Conservation (phyloP, 2,329 filamentous ascomycete species). For the Aspergillus aculeatinus region DNA sequence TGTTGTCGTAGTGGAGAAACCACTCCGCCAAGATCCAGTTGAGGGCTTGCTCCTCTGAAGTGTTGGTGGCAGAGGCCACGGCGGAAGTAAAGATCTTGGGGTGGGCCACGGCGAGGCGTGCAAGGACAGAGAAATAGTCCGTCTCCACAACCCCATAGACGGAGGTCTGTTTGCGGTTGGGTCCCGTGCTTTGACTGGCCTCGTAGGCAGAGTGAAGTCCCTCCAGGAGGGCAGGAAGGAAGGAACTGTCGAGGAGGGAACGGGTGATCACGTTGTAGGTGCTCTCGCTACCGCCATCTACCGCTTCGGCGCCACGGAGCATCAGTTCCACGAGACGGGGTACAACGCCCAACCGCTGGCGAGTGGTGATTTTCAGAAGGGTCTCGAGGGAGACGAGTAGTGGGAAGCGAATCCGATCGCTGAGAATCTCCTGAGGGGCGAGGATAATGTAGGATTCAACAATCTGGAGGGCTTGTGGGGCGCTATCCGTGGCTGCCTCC, state of each 20-base stretch:
- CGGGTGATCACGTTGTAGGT: conserved; percentile 64
- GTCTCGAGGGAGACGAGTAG: conserved; percentile 41
- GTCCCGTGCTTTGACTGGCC: conserved; percentile 78
- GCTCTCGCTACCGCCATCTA: conserved; percentile 56
- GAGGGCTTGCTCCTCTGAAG: conserved; percentile 35
- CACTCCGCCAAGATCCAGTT: conserved; percentile 50
- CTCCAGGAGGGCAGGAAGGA: conserved; percentile 63
- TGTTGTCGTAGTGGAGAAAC: conserved; percentile 51
- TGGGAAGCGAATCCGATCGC: conserved; percentile 39
- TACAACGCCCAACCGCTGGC: conserved; percentile 41
- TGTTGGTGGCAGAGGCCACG: conserved; percentile 39
- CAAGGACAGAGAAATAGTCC: conserved; percentile 81
- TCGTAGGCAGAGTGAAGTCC: conserved; percentile 67
- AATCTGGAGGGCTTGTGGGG: conserved; percentile 62
- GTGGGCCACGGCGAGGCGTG: conserved; percentile 72
- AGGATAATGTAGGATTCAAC: conserved; percentile 70
- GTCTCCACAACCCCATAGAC: conserved; percentile 75
- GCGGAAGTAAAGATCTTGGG: conserved; percentile 65
- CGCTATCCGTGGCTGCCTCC: conserved; percentile 64
- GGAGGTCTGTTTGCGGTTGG: conserved; percentile 66
- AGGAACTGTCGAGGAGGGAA: conserved; percentile 63
- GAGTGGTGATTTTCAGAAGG: conserved; percentile 40
- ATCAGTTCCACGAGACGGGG: conserved; percentile 60
- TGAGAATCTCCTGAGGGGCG: conserved; percentile 51
- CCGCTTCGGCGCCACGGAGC: conserved; percentile 60